Evolutionary conservation across 1,284 basidiomycete genomes (phyloP).

Genomic region (Peniophora sp.): DNA sequence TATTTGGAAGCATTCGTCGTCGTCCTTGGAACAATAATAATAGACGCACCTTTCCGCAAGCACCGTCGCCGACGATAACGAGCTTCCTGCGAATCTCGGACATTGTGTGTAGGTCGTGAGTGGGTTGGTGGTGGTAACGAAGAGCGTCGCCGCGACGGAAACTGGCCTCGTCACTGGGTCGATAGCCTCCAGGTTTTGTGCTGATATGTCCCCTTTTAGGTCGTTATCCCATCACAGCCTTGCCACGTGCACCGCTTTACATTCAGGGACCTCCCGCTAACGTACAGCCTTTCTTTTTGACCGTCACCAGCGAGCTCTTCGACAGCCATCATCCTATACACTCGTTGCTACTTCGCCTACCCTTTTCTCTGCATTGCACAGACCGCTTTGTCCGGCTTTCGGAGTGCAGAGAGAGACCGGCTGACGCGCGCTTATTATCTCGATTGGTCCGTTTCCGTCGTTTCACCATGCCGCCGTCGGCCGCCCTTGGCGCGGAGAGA

Average conservation of each 20-base stretch:
- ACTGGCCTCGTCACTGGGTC: background rate
- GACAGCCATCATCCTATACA: too few species aligned
- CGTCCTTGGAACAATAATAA: background rate
- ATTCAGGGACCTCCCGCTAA: background rate
- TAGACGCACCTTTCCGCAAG: constrained; percentile 43
- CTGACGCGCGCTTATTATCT: too few species aligned
- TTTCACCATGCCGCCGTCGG: too few species aligned
- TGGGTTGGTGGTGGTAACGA: background rate
- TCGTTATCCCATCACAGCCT: background rate
- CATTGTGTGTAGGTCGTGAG: constrained; percentile 17
- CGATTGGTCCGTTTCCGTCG: too few species aligned
- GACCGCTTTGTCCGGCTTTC: too few species aligned
- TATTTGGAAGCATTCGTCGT: background rate
- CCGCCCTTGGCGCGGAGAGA: too few species aligned
- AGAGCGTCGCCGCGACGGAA: background rate
- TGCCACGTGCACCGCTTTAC: background rate
- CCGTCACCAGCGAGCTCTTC: too few species aligned
- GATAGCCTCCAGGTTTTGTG: background rate
- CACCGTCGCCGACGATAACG: constrained; percentile 52
- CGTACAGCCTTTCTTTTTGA: too few species aligned
- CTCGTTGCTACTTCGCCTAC: too few species aligned
- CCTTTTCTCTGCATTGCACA: too few species aligned
- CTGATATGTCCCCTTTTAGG: background rate
- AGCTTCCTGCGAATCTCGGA: constrained; percentile 46
- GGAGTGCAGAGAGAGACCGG: too few species aligned